phyloP scores from a whole-genome alignment of 768 basidiomycete species.

The Pleurotus ostreatus region DNA sequence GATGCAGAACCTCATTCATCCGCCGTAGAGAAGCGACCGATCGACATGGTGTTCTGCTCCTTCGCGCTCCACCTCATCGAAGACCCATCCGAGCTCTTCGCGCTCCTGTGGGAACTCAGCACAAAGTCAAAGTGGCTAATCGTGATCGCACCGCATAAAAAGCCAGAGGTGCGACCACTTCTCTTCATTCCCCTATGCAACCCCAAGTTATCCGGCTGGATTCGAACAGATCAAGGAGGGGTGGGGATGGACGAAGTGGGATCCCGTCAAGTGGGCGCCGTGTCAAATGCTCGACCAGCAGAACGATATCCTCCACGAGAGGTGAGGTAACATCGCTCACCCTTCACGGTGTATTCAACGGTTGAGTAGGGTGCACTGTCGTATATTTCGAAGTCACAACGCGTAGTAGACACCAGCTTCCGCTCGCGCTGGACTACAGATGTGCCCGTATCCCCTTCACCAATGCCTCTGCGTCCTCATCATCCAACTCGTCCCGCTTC shows the following conservation, averaged over 20 bases:
- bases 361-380: constrained; percentile 12
- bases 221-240: constrained; percentile 52
- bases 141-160: constrained; percentile 72
- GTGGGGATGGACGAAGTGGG: constrained; percentile 68
- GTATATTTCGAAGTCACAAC: constrained; percentile 43
- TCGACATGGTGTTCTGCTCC: constrained; percentile 57
- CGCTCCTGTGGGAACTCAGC: constrained; percentile 62
- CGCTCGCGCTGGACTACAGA: constrained; percentile 20
- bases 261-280: constrained; percentile 42
- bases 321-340: constrained; percentile 21
- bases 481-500: constrained; percentile 53
- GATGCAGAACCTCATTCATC: constrained; percentile 1
- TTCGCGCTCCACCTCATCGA: constrained; percentile 73
- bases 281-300: constrained; percentile 33
- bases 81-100: constrained; percentile 56
- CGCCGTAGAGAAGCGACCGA: constrained; percentile 31
- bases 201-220: not conserved
- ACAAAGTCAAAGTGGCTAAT: constrained; percentile 61
- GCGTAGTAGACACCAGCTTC: constrained; percentile 6
- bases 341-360: not conserved
- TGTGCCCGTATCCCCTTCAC: constrained; percentile 41
- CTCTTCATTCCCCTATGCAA: not conserved
- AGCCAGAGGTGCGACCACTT: constrained; percentile 51
- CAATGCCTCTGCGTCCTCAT: constrained; percentile 47
- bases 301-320: constrained; percentile 46